Percentiles rank a stretch among this genome's conserved stretches.
These are phyloP conservation scores for Saccharomyces paradoxus DNA, from an alignment of 805 yeast genomes.

Conservation along the genomic window DNA sequence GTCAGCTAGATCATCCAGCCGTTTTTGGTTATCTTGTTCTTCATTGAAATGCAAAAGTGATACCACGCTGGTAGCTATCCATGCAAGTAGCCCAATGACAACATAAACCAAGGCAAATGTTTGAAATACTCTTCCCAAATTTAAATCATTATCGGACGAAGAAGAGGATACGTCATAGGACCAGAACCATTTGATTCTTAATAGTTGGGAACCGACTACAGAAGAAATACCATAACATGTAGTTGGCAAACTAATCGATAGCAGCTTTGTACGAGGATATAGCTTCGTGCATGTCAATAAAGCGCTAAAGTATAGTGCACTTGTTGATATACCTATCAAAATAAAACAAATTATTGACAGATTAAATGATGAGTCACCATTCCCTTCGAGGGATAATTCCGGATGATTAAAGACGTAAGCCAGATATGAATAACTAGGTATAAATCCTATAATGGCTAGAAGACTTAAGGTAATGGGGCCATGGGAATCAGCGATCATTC, in stretches of 20 bases:
- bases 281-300: slow-evolving; percentile 76
- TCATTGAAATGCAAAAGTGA: slow-evolving; percentile 40
- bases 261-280: slow-evolving; percentile 66
- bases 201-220: slow-evolving; percentile 58
- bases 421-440: slow-evolving; percentile 54
- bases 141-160: slow-evolving; percentile 25
- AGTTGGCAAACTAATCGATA: slow-evolving; percentile 83
- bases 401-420: slow-evolving; percentile 35
- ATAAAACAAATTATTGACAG: slow-evolving; percentile 44
- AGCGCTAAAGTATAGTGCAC: slow-evolving; percentile 62
- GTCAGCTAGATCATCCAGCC: slow-evolving; percentile 14
- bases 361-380: slow-evolving; percentile 22
- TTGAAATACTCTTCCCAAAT: slow-evolving; percentile 45
- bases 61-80: slow-evolving; percentile 57
- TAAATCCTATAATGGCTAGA: slow-evolving; percentile 50
- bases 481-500: slow-evolving; percentile 75
- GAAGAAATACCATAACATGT: slow-evolving; percentile 81
- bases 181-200: slow-evolving; percentile 38
- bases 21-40: not conserved
- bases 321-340: slow-evolving; percentile 62
- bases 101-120: slow-evolving; percentile 48
- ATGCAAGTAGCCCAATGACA: slow-evolving; percentile 49
- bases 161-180: slow-evolving; percentile 9
- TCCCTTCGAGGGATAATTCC: not conserved
- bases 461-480: slow-evolving; percentile 70